Evolutionary conservation across 176 grass and related monocot species (phyloP).

Genomic region (Tuctoria greenei): DNA sequence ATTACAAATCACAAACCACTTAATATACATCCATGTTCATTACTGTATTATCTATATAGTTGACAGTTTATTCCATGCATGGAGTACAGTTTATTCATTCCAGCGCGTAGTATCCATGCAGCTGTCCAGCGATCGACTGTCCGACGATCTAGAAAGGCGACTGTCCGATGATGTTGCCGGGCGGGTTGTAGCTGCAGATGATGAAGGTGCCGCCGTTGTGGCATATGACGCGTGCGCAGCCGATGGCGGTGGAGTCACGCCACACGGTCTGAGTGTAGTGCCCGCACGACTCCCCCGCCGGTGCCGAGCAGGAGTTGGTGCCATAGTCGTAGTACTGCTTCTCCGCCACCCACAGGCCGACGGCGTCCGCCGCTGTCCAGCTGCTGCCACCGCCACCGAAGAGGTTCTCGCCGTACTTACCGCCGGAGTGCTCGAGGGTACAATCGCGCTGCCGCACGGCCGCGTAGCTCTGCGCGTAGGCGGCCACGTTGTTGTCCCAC

Average conservation of each 20-base stretch:
- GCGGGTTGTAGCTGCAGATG: slow-evolving; percentile 51
- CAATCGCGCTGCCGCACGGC: background rate
- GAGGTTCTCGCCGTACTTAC: background rate
- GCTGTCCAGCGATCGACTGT: too few relatives aligned
- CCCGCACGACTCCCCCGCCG: background rate
- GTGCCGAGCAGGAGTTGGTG: background rate
- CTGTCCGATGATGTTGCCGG: too few relatives aligned
- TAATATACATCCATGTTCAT: too few relatives aligned
- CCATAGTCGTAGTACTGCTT: background rate
- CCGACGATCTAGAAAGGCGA: too few relatives aligned
- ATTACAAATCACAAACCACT: too few relatives aligned
- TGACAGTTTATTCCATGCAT: too few relatives aligned
- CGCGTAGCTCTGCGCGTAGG: background rate
- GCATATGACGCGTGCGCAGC: slow-evolving; percentile 39
- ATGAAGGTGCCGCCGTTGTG: slow-evolving; percentile 41
- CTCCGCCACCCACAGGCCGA: background rate
- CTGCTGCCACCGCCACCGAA: background rate
- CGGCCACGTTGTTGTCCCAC: background rate
- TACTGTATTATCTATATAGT: too few relatives aligned
- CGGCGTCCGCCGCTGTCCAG: background rate
- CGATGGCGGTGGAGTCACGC: slow-evolving; percentile 44
- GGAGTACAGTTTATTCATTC: too few relatives aligned
- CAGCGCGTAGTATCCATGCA: too few relatives aligned
- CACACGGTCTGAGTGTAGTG: slow-evolving; percentile 71
- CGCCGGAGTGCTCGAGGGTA: background rate